Percentiles rank a stretch among this genome's conserved stretches.
Conservation (phyloP, 1,139 yeast genomes). For the Kazachstania sp. region DNA sequence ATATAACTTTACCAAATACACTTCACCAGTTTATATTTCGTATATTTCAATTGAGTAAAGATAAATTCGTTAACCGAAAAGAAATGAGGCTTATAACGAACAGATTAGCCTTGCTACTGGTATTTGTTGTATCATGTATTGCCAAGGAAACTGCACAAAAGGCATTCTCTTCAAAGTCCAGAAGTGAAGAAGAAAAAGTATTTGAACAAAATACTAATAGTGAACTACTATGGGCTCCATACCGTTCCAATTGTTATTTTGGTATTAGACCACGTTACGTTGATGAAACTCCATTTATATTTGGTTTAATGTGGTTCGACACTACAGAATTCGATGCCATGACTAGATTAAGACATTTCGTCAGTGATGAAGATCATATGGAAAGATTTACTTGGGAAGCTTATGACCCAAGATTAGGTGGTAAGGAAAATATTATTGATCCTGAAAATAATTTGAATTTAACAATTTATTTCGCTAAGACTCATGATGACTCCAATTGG, state of each 20-base stretch:
- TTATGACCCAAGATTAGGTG: conserved; percentile 85
- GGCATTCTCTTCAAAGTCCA: background rate
- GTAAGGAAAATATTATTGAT: conserved; percentile 69
- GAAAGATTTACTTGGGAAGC: conserved; percentile 75
- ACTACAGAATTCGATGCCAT: conserved; percentile 52
- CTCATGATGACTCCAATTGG: conserved; percentile 64
- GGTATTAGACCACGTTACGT: conserved; percentile 80
- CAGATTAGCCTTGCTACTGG: background rate
- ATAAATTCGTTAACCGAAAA: no score
- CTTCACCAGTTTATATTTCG: no score
- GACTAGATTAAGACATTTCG: conserved; percentile 62
- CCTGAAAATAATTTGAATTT: conserved; percentile 53
- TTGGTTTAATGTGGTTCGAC: conserved; percentile 89
- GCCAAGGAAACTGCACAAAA: background rate
- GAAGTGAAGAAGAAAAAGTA: background rate
- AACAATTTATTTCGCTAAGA: conserved; percentile 68
- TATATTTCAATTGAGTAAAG: no score
- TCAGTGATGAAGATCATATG: conserved; percentile 68
- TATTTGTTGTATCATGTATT: background rate
- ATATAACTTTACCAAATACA: no score
- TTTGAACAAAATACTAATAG: conserved; percentile 32
- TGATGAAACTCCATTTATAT: conserved; percentile 48
- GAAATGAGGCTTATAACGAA: background rate
- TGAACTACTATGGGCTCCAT: conserved; percentile 82
- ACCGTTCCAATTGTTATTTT: conserved; percentile 75